Conservation (phyloP, 2,329 filamentous ascomycete species). For the Aspergillus ochraceus region DNA sequence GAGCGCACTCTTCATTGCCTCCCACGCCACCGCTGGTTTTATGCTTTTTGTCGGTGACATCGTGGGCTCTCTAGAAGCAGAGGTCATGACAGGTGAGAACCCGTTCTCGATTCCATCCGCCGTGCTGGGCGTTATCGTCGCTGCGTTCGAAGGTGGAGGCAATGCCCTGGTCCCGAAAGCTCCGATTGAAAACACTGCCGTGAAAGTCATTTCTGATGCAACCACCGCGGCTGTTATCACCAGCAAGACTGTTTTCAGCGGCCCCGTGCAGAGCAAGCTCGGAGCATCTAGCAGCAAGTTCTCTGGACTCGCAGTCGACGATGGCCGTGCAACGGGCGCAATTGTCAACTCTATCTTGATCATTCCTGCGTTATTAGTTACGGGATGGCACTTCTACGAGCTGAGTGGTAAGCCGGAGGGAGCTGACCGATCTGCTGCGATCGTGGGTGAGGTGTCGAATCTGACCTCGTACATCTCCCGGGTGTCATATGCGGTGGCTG, state of each 20-base stretch:
- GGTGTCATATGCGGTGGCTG: conserved; percentile 6
- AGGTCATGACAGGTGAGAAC: not conserved
- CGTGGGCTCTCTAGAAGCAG: not conserved
- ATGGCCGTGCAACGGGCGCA: not conserved
- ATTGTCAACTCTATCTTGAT: not conserved
- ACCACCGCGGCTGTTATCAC: not conserved
- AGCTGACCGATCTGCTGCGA: conserved; percentile 2
- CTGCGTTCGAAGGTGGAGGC: not conserved
- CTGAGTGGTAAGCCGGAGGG: not conserved
- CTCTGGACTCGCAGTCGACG: not conserved
- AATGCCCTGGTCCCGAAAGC: not conserved
- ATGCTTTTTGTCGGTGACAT: not conserved
- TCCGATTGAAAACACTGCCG: not conserved
- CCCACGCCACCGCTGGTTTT: not conserved
- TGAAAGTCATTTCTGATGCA: not conserved
- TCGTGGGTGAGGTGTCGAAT: conserved; percentile 10
- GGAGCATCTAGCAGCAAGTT: not conserved
- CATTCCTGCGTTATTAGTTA: not conserved
- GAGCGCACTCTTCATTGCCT: not conserved
- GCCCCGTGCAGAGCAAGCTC: not conserved
- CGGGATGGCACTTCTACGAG: conserved; percentile 9
- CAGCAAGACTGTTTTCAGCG: not conserved
- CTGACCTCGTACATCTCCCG: not conserved
- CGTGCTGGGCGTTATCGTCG: not conserved
- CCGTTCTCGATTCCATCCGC: not conserved